Base-by-base conservation (phyloP, 208 protist species). In the Acanthamoeba lenticulata region DNA sequence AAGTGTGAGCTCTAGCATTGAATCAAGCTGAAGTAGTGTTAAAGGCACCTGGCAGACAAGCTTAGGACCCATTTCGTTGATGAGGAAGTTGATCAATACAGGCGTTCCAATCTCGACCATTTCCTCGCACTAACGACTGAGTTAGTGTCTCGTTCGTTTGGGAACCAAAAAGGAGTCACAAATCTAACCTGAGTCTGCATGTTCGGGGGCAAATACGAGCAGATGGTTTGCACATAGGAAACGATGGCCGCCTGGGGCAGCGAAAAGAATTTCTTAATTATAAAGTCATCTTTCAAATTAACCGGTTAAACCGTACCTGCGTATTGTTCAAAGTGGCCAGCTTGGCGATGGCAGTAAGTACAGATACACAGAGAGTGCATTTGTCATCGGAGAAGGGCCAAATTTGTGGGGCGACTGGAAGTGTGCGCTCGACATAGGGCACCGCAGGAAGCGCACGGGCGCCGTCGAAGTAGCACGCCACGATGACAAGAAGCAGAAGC, bases 141-240 rank as follows among this genome's bases (percentile, higher is more conserved):
- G 38, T 36, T 62, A 11, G 36, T 1, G 21, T 90, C 7, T 89
- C 38, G 0, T 29, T 45, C 77, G 17, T 40, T 24, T 1, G 1
- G 11, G 40, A 21, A 44, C 9, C 67, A 44, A 38, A 4, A 60
- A 60, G 36, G 32, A 42, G 40, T 7, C 1, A 57, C 27, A 24
- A 21, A 90, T 47, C 83, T 90, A 21, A 90, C 83, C 83, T 90
- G 0, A 11, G 47, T 69, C 29, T 72, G 83, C 47, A 90, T 60
- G 36, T 90, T 47, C 13, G 27, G 83, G 0, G 83, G 83, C 83
- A 90, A 44, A 36, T 90, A 90, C 21, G 1, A 6, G 83, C 83
- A 90, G 27, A 90, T 90, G 13, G 13, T 45, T 21, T 65, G 11
- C 83, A 90, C 83, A 21, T 90, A 90, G 9, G 4, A 4, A 36